Base-by-base conservation (phyloP, 139 green algal species). In the Penium margaritaceum region DNA sequence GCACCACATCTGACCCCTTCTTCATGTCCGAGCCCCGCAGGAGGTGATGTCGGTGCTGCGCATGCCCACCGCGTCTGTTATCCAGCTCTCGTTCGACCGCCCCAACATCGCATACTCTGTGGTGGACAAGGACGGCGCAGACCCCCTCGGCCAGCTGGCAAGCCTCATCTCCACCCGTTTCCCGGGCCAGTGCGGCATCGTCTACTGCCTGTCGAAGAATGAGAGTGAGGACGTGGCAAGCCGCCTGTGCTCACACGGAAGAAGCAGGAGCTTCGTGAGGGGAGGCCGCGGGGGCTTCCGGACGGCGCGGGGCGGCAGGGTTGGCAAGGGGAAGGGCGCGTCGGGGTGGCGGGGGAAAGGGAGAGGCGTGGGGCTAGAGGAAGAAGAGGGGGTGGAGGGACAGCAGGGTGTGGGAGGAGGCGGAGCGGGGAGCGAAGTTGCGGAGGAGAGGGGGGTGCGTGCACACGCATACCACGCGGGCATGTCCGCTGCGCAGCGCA, bases 391-490 rank as follows among this genome's bases (percentile, higher is more conserved):
- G n/a, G n/a, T 60, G 47, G 47, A 5, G 15, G 14, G 47, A 27
- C n/a, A 60, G 47, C 3, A 34, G 47, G 47, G 30, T n/a, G 21
- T 1, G 30, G 41, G 41, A 51, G 41, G 41, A 12, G 47, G 47
- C n/a, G n/a, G n/a, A n/a, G n/a, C n/a, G n/a, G n/a, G n/a, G n/a
- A n/a, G n/a, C n/a, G n/a, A n/a, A n/a, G n/a, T n/a, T n/a, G n/a
- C n/a, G n/a, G n/a, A n/a, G n/a, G n/a, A n/a, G n/a, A n/a, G n/a
- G 21, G 47, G 47, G 21, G 24, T 95, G n/a, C 66, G 33, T 3
- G 83, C 81, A 3, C 55, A 47, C 5, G 76, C 89, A 76, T 97
- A 97, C 80, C 91, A 96, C 81, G 92, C 91, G 9, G 92, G 90
- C 39, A 90, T 97, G 87, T 87, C 81, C 1, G 74, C 84, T 7